Evolutionary conservation across 2,329 filamentous ascomycete genomes (phyloP), one percentile per base, ranked within the genome.

Genomic region (Fusarium sp.): DNA sequence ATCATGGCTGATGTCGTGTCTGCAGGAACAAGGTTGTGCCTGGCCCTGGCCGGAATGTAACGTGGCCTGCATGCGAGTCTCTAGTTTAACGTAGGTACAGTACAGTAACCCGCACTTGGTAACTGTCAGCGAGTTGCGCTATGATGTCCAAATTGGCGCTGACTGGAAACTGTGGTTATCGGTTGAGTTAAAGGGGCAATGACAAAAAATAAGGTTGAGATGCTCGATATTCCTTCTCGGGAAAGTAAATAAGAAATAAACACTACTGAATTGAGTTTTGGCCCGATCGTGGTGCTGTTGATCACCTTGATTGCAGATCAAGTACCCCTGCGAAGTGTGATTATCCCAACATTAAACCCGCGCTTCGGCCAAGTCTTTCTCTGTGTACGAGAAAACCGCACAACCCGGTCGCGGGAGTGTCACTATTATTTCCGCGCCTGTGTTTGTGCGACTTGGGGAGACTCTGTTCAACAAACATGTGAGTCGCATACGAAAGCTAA

Each of bases 1-100:
- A 75, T 74, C 62, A 62, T 49, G 35, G 38, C 50, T 60, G 49
- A 53, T 57, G 68, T 54, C n/a, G 54, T 65, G 55, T 47, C 70
- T 55, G 41, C 46, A 53, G 47, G 52, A 70, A 70, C 61, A 57
- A 60, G 70, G 60, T 59, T 62, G 39, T 67, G 44, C 31, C 62
- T 52, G 49, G 49, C 49, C 60, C 65, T 70, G 61, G 39, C n/a
- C 45, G 50, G 66, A 62, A 70, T 70, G 61, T 57, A 54, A 66
- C 65, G 27, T 64, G 38, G 33, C 38, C 35, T 53, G 31, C 20
- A 56, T 57, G 35, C 22, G 54, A 39, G 33, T 41, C 27, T 47
- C 22, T 52, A 38, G 22, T 52, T 20, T 31, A 59, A 50, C 31
- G 20, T 46, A 33, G 46, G 52, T 50, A 66, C 41, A 59, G 22